Evolutionary conservation across 2,329 filamentous ascomycete species (phyloP).

Genomic region (Colletotrichum euphorbiae): DNA sequence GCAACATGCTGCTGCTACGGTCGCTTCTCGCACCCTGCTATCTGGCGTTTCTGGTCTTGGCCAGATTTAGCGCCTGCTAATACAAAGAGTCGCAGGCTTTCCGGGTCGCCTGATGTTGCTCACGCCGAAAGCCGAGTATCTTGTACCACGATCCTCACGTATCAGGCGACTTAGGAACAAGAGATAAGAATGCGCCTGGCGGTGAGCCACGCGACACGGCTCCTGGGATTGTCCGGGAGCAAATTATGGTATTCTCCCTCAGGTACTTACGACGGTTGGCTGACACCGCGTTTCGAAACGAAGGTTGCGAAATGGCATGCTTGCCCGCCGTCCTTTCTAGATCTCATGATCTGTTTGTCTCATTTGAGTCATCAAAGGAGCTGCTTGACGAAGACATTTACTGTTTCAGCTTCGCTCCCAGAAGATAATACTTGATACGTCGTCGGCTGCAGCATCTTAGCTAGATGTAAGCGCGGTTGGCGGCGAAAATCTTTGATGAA

Average conservation of each 20-base stretch:
- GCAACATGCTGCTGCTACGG: conserved; percentile 2
- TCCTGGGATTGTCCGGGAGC: not conserved
- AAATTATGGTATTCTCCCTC: not conserved
- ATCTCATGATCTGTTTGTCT: conserved; percentile 11
- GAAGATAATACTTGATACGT: not conserved
- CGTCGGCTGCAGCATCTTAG: not conserved
- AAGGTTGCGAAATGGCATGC: conserved; percentile 3
- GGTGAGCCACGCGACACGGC: conserved; percentile 35
- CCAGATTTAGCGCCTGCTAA: not conserved
- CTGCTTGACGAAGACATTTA: not conserved
- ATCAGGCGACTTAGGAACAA: conserved; percentile 29
- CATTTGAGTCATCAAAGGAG: conserved; percentile 4
- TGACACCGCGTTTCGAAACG: not conserved
- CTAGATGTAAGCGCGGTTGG: too few relatives aligned
- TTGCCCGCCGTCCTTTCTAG: not conserved
- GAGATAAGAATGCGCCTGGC: conserved; percentile 31
- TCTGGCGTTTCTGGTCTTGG: not conserved
- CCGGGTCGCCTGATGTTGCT: conserved; percentile 29
- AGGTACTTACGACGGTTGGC: not conserved
- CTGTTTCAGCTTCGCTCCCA: not conserved
- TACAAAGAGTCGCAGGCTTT: not conserved
- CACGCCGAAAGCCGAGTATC: conserved; percentile 19
- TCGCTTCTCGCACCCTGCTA: not conserved
- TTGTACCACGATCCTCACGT: not conserved
- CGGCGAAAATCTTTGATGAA: too few relatives aligned